Evolutionary conservation across 805 yeast species (phyloP), one percentile per base, ranked within the genome.

Genomic region (Yamadazyma phyllophila): DNA sequence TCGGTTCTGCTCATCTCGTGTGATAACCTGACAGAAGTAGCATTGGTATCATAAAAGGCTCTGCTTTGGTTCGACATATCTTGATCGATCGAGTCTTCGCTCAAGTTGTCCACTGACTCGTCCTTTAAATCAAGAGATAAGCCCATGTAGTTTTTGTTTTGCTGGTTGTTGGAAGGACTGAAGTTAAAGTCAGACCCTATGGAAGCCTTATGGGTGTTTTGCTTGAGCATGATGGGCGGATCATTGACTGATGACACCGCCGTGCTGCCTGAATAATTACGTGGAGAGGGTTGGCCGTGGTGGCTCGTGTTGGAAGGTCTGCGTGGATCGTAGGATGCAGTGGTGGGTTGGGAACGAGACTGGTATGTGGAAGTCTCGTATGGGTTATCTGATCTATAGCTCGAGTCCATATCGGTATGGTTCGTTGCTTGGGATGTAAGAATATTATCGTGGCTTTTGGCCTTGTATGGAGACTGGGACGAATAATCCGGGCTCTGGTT

Each of bases 71-170:
- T 31, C 13, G 41, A 38, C 14, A 36, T 29, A 15, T 46, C 35
- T 11, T 30, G 37, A 14, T 44, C 52, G 26, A 20, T 14, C 14
- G 43, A 9, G 3, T 48, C 44, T n/a, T 30, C 37, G 26, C 41
- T 37, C 36, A 37, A 37, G 31, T 37, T 26, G 4, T 27, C 35
- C 2, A 45, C 46, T 15, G 41, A 20, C 2, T 34, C 34, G 16
- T 45, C 27, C 2, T 43, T 47, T 29, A 56, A 47, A 31, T 56
- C 49, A 29, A 61, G 52, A 14, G 56, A 54, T 26, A 62, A 48
- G 36, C 58, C 60, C 55, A 58, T 62, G 44, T 52, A 44, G 43
- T 63, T 63, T 38, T 55, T 59, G 12, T 42, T 38, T 20, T 20
- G 24, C 20, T 39, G 45, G n/a, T 37, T 16, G 36, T 30, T 39